Evolutionary conservation across 1,284 basidiomycete genomes (phyloP), one percentile per base, ranked within the genome.

Genomic region (Heterobasidion parviporum): DNA sequence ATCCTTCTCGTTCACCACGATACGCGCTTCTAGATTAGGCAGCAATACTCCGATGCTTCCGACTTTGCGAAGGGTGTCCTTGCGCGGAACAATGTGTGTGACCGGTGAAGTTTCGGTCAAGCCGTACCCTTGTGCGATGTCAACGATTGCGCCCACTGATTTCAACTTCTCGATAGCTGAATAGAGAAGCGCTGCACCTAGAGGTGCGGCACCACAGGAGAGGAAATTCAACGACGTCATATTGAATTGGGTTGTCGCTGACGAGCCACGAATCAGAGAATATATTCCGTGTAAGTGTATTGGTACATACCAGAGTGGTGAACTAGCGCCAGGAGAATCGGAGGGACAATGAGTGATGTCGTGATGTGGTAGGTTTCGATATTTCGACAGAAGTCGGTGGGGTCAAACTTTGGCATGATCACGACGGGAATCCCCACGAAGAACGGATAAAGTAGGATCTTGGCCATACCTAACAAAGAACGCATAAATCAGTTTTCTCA

Each of bases 131-230:
- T 87, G 84, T 6, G 54, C 58, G 36, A 80, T 62, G 45, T 53
- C 33, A 14, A 65, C 62, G n/a, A 68, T 53, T 2, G 67, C 66
- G 7, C 77, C 77, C 2, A 70, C 60, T 5, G 63, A 65, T 18
- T 62, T 64, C n/a, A 85, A 63, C n/a, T 77, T 70, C 6, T 69
- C 67, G 50, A 65, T 64, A 0, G 80, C 68, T 18, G 74, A 68
- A 69, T 77, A 68, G 10, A 82, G 79, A 12, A 93, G 74, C 8
- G 81, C 77, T 0, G 74, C 72, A 1, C 87, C 83, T 6, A 94
- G 76, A 0, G 93, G 92, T 2, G 94, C 94, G 0, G 92, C 94
- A 6, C 91, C 93, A 1, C 83, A 89, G 61, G 85, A 76, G 51
- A 94, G 63, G 6, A 79, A 70, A 26, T 74, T 70, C 12, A 96